Evolutionary conservation across 371 early-diverging fungal species (phyloP), one percentile per base, ranked within the genome.

Genomic region (Mucor sp.): DNA sequence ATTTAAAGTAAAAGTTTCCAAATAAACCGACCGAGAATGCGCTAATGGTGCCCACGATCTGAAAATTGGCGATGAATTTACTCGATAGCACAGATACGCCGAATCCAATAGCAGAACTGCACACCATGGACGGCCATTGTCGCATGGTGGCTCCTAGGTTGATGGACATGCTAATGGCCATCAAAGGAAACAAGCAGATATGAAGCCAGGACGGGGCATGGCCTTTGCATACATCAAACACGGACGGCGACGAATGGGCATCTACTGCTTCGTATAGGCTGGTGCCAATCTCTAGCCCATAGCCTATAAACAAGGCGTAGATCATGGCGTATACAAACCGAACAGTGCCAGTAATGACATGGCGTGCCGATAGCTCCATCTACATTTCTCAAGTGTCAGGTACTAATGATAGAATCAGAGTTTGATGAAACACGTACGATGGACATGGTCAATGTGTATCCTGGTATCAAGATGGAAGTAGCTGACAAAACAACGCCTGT

Each of bases 341-440:
- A 15, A 93, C 86, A 0, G 93, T 91, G 8, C 95, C 95, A 0
- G 92, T 90, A 53, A 91, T 87, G 70, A 93, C 83, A 72, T 93
- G 93, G 9, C 90, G 85, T 12, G 94, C 90, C 3, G 90, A 84
- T 17, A 95, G 75, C 65, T 93, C 95, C 64, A 93, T 90, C 78
- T 78, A 72, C 41, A 23, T 25, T 19, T 58, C n/a, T n/a, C n/a
- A 27, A 21, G 37, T 11, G 41, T 8, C 5, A 41, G 41, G 17
- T 41, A 41, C 30, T 41, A 41, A 35, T n/a, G 3, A 35, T 0
- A 35, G 37, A 0, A 6, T 35, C 37, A 35, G 12, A 1, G 6
- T 23, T 12, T 37, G 11, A 37, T 59, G n/a, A 11, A 19, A 55
- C 23, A 62, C 68, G 9, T 74, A 93, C 89, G 67, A 93, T 87